Conservation (phyloP, 202 grass and related monocot genomes). For the Zizania palustris region DNA sequence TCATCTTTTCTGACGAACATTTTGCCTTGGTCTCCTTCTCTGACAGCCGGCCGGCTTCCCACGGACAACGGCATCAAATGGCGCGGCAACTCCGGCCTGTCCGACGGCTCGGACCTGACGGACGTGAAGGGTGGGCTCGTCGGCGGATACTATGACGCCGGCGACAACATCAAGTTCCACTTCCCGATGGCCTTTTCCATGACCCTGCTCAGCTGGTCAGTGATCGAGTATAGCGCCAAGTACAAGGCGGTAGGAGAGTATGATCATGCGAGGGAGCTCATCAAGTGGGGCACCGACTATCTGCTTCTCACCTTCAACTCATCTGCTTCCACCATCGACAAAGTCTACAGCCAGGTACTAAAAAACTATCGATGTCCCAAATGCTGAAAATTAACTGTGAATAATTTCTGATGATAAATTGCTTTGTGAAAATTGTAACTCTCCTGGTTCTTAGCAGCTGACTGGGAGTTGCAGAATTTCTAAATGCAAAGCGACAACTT, state of each 20-base stretch:
- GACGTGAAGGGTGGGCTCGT: constrained; percentile 87
- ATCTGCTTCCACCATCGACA: constrained; percentile 66
- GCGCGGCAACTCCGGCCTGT: constrained; percentile 71
- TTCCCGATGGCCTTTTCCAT: constrained; percentile 98
- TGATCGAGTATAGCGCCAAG: constrained; percentile 80
- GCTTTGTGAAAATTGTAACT: background rate
- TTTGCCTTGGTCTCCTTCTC: background rate
- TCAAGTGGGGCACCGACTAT: constrained; percentile 97
- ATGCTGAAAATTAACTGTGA: background rate
- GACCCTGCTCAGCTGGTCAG: constrained; percentile 95
- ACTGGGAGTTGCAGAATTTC: background rate
- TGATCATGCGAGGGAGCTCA: constrained; percentile 80
- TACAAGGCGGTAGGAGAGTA: constrained; percentile 97
- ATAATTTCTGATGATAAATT: background rate
- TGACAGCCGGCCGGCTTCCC: constrained; percentile 70
- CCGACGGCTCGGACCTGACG: constrained; percentile 52
- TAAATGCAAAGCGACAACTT: background rate
- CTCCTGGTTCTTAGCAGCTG: background rate
- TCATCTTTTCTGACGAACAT: background rate
- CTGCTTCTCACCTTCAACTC: constrained; percentile 95
- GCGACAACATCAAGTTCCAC: constrained; percentile 98
- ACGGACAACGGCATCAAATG: constrained; percentile 88
- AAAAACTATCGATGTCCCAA: background rate
- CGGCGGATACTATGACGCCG: constrained; percentile 92
- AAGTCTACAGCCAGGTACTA: constrained; percentile 78